Base-by-base conservation (phyloP, 2,329 filamentous ascomycete species). In the Epichloe elymi region DNA sequence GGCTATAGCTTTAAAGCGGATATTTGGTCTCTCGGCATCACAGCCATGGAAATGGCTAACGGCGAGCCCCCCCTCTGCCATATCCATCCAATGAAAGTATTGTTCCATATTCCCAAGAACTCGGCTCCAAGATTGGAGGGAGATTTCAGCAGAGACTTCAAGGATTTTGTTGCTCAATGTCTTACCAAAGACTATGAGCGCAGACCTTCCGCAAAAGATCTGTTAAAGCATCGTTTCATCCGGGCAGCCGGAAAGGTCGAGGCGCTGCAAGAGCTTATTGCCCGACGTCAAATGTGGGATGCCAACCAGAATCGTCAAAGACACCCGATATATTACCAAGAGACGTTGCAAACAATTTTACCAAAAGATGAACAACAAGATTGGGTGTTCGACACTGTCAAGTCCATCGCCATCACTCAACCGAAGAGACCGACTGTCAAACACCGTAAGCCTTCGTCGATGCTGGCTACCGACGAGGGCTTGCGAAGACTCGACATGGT, bases 351-450 rank as follows among this genome's bases (percentile, higher is more conserved):
- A 59, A 83, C 79, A 8, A 78, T 94, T 50, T 75, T 78, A 2
- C 75, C 79, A 2, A 80, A 74, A 57, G 74, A 79, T 38, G 83
- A 89, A 5, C 75, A 86, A 15, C 88, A 95, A 56, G 90, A 87
- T 56, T 97, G 91, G 91, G 85, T 95, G 2, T 97, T 97, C 63
- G 91, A 96, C 62, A 97, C 91, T 0, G 82, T 97, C 62, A 93
- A 87, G 66, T 88, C 86, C 0, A 73, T 83, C 35, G 75, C 60
- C 35, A 23, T 46, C 1, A 19, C 14, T 1, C 65, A 63, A 3
- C 74, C 79, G 4, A 78, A 78, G 59, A 80, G 76, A 39, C 67
- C 71, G 14, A 72, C 71, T 0, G 69, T 74, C 50, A 77, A 72
- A 60, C 60, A 72, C 46, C 72, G 78, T 49, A 79, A 80, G 53